Evolutionary conservation across 148 eudicot genomes (phyloP).

Genomic region (Vaccinium macrocarpon): DNA sequence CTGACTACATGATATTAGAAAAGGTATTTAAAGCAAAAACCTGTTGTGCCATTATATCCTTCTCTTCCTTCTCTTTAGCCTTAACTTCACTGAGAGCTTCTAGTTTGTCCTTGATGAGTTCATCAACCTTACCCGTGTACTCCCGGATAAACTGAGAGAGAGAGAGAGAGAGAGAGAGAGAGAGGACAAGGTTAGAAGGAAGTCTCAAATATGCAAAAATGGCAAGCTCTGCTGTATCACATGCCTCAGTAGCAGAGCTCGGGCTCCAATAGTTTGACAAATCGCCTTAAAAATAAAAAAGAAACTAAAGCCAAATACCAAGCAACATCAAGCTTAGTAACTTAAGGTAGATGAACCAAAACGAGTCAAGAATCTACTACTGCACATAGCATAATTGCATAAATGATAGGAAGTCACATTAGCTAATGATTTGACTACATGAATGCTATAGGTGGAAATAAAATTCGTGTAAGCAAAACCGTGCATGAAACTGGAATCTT

Average conservation of each 20-base stretch:
- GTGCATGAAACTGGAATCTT: not conserved
- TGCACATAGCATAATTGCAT: not conserved
- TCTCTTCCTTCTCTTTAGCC: conserved; percentile 83
- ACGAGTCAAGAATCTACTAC: not conserved
- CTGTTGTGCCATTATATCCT: conserved; percentile 79
- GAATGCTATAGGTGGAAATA: not conserved
- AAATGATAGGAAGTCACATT: not conserved
- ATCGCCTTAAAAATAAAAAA: not conserved
- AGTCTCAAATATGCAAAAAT: not conserved
- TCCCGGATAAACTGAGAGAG: conserved; percentile 79
- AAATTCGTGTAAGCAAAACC: not conserved
- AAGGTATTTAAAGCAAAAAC: conserved; percentile 21
- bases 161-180: not conserved
- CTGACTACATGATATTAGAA: not conserved
- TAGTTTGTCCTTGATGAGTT: conserved; percentile 76
- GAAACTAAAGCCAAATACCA: not conserved
- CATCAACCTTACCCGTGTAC: conserved; percentile 95
- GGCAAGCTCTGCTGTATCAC: not conserved
- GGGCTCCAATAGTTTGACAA: not conserved
- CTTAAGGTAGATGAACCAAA: not conserved
- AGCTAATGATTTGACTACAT: not conserved
- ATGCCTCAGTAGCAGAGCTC: not conserved
- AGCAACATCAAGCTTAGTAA: not conserved
- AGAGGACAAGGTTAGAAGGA: not conserved
- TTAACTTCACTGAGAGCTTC: conserved; percentile 73